phyloP scores from a whole-genome alignment of 352 stramenopile species.

The Pythium volutum region DNA sequence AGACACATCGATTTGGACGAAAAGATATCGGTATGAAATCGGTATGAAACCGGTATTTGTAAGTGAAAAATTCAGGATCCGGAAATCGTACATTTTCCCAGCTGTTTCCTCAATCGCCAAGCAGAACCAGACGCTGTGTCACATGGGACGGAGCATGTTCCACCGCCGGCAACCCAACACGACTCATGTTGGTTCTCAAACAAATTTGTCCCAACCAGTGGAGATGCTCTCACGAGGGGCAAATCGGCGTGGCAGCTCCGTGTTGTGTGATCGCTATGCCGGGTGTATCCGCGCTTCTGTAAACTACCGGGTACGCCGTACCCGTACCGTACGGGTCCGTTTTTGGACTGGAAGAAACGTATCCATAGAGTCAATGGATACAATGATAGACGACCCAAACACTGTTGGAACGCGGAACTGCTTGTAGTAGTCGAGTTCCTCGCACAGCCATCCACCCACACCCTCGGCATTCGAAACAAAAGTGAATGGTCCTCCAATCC shows the following conservation, averaged over 20 bases:
- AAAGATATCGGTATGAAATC: background rate
- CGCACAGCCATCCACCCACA: background rate
- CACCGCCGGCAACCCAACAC: background rate
- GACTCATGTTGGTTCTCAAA: too few relatives aligned
- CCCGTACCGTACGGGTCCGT: too few relatives aligned
- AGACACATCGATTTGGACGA: background rate
- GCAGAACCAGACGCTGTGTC: conserved; percentile 1
- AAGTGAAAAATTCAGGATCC: conserved; percentile 5
- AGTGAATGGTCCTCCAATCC: background rate
- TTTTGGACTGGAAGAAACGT: too few relatives aligned
- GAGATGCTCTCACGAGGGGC: too few relatives aligned
- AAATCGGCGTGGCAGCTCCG: background rate
- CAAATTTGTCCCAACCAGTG: too few relatives aligned
- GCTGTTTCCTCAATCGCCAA: conserved; percentile 2
- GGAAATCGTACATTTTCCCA: background rate
- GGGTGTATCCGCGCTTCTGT: too few relatives aligned
- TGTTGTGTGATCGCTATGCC: background rate
- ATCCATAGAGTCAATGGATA: too few relatives aligned
- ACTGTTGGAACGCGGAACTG: too few relatives aligned
- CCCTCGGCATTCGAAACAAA: background rate
- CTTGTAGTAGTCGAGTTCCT: background rate
- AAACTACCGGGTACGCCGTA: too few relatives aligned
- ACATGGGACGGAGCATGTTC: conserved; percentile 9
- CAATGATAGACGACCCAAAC: too few relatives aligned
- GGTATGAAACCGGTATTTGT: background rate